phyloP scores from a whole-genome alignment of 805 yeast species.

The Yamadazyma ubonensis region DNA sequence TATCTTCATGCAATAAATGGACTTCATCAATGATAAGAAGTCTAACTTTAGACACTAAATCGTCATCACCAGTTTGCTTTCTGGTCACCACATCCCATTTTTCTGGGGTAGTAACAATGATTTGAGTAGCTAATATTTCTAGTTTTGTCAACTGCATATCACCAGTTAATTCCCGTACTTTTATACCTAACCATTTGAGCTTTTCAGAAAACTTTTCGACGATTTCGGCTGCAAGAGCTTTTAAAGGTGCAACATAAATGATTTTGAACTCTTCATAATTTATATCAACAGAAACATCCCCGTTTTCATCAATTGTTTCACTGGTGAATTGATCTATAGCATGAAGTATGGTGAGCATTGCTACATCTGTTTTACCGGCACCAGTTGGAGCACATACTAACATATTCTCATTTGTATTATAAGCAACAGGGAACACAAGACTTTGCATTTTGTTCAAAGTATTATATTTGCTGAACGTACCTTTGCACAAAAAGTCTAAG shows the following conservation, averaged over 20 bases:
- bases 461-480: constrained; percentile 78
- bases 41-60: constrained; percentile 78
- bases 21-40: constrained; percentile 93
- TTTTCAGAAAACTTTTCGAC: constrained; percentile 83
- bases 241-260: constrained; percentile 88
- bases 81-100: constrained; percentile 99
- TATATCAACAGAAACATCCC: constrained; percentile 56
- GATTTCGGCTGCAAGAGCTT: constrained; percentile 95
- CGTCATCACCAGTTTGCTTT: constrained; percentile 86
- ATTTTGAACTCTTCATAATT: constrained; percentile 85
- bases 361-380: constrained; percentile 97
- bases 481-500: constrained; percentile 75
- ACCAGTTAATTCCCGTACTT: constrained; percentile 89
- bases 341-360: constrained; percentile 74
- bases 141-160: constrained; percentile 75
- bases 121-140: constrained; percentile 75
- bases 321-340: constrained; percentile 71
- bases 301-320: constrained; percentile 44
- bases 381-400: constrained; percentile 97
- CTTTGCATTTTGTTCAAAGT: constrained; percentile 87
- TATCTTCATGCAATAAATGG: constrained; percentile 92
- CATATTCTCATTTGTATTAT: constrained; percentile 92
- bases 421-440: constrained; percentile 87
- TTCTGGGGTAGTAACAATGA: constrained; percentile 92
- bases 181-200: constrained; percentile 79